Evolutionary conservation across 768 basidiomycete species (phyloP).

Genomic region (Gyrodon lividus): DNA sequence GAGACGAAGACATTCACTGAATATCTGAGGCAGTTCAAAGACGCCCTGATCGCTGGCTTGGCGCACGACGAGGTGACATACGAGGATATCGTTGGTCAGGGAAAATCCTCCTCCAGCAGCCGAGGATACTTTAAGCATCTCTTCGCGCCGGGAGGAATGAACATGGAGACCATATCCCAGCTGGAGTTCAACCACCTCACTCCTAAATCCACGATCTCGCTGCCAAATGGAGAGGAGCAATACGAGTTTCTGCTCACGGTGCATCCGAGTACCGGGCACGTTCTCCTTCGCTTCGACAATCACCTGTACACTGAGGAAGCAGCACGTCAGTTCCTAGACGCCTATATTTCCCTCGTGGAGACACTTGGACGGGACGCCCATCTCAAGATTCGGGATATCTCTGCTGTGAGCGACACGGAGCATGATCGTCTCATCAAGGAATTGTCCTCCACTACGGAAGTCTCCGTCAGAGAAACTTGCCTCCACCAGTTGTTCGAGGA

Average conservation of each 20-base stretch:
- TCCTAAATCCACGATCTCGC: constrained; percentile 16
- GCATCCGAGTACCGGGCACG: constrained; percentile 22
- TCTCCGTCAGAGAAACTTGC: constrained; percentile 12
- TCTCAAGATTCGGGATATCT: constrained; percentile 17
- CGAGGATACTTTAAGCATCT: constrained; percentile 34
- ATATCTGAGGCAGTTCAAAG: constrained; percentile 25
- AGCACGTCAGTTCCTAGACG: constrained; percentile 31
- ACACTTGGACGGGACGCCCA: constrained; percentile 16
- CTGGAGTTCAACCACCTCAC: constrained; percentile 17
- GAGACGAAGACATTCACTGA: constrained; percentile 24
- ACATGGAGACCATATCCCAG: constrained; percentile 24
- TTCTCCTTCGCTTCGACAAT: constrained; percentile 30
- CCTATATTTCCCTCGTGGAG: constrained; percentile 29
- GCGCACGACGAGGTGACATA: constrained; percentile 30
- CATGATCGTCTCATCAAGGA: constrained; percentile 24
- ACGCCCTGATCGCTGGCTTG: constrained; percentile 20
- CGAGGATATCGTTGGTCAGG: constrained; percentile 29
- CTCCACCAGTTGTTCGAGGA: constrained; percentile 21
- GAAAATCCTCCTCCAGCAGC: constrained; percentile 20
- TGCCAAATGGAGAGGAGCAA: constrained; percentile 30
- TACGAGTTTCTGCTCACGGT: constrained; percentile 26
- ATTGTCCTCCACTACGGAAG: constrained; percentile 19
- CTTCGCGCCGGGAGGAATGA: constrained; percentile 31
- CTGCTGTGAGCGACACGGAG: constrained; percentile 13
- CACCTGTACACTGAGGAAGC: constrained; percentile 27